Base-by-base conservation (phyloP, 169 alveolate genomes). In the Cryptosporidium sp. region DNA sequence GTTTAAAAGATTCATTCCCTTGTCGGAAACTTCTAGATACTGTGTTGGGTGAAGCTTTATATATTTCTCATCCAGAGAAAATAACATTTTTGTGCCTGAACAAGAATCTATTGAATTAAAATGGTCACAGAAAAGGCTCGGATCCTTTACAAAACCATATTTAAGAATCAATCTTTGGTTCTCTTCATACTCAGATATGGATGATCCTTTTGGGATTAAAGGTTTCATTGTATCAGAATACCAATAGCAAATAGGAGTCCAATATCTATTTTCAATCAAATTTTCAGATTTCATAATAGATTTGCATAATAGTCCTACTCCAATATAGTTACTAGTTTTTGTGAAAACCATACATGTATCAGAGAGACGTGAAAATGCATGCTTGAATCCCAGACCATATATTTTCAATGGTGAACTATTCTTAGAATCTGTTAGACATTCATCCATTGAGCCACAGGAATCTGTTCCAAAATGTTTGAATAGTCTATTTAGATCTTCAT, bases 351-450 rank as follows among this genome's bases (percentile, higher is more conserved):
- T 95, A 72, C 97, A 95, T 72, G 96, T 93, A 73, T 94, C 92
- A 8, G 97, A 94, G 37, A 94, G 85, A 23, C 98, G 93, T 23
- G 96, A 96, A 84, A 91, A 94, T 9, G 98, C 95, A 92, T 93
- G 92, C 91, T 96, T 96, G 92, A 96, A 96, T 23, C 98, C 98
- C 44, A 92, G 75, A 21, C 98, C 98, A 67, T 96, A 80, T n/a
- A 51, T 52, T 10, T 45, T 51, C 6, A 33, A 23, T 14, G 51
- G 26, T n/a, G 67, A 51, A 21, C 56, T 69, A 8, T 2, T 0
- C 1, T 31, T 67, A 14, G 52, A 42, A 21, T 29, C 39, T 31
- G 60, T 1, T 16, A 12, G 42, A 29, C 23, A 23, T 5, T 16
- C 60, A 18, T 12, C 75, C 10, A 37, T 0, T 10, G 80, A 60